These are phyloP conservation scores for Penicillium coffeae DNA, from an alignment of 495 filamentous ascomycete genomes.

Conservation along the genomic window DNA sequence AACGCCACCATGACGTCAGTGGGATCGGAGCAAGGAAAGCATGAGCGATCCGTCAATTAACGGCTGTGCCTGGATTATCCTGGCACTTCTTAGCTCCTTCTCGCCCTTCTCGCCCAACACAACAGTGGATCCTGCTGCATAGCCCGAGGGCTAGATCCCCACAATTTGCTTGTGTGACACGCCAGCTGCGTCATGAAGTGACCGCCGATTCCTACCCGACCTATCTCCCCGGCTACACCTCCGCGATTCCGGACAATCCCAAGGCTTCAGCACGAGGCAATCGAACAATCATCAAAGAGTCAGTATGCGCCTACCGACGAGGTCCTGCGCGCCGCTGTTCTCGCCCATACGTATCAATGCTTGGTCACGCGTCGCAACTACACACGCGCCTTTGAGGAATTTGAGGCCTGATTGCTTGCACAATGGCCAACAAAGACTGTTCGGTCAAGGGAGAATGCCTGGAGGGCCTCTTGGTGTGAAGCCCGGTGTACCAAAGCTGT, in stretches of 20 bases:
- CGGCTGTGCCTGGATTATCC: constrained; percentile 15
- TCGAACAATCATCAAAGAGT: not conserved
- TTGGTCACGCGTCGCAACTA: not conserved
- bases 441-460: not conserved
- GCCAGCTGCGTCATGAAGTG: constrained; percentile 24
- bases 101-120: not conserved
- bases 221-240: not conserved
- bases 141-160: not conserved
- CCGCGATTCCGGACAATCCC: no score
- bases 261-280: no score
- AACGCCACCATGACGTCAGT: constrained; percentile 12
- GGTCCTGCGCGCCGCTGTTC: constrained; percentile 11
- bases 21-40: constrained; percentile 2
- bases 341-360: constrained; percentile 2
- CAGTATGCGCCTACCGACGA: constrained; percentile 11
- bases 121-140: not conserved
- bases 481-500: not conserved
- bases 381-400: not conserved
- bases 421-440: not conserved
- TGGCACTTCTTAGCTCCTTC: constrained; percentile 4
- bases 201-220: not conserved
- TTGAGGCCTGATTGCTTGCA: not conserved
- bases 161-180: constrained; percentile 6
- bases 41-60: not conserved
- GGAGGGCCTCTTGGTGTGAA: not conserved